Base-by-base conservation (phyloP, 495 filamentous ascomycete species). In the Hypoxylon cercidicola region DNA sequence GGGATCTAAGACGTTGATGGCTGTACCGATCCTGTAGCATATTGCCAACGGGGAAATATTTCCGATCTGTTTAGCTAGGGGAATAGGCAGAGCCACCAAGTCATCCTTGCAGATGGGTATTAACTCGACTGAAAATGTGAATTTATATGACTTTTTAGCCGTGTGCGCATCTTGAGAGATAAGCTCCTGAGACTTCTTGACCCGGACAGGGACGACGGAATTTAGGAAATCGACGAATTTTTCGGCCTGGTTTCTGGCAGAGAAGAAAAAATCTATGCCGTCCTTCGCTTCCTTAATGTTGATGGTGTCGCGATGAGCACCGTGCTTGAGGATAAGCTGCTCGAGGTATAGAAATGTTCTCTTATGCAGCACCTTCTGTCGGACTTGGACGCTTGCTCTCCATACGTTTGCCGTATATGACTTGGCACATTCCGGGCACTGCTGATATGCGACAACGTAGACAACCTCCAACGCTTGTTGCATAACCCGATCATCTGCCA, bases 101-200 rank as follows among this genome's bases (percentile, higher is more conserved):
- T 99, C 96, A 63, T 99, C 96, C 76, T 97, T 96, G 81, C 96
- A 97, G 37, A 98, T 89, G 0, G 95, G 95, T 11, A 97, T 87
- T 10, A 99, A 71, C 62, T 97, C 91, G 46, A 89, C 82, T 0
- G 92, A 93, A 77, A 85, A 97, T 9, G 88, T 88, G 80, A 96
- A 97, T 72, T 99, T 99, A 84, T 93, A 97, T 9, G 86, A 90
- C 75, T 92, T 94, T 15, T 87, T 88, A 11, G 87, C 88, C 2
- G 93, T 97, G 75, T 99, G 96, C 13, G 90, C 89, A 78, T 99
- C 94, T 78, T 89, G 87, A 2, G 92, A 96, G 57, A 99, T 98
- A 19, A 99, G 82, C 74, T 97, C 90, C 62, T 93, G 90, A 3
- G 90, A 92, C 69, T 93, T 94, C 74, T 93, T 96, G n/a, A 84